Base-by-base conservation (phyloP, 83 land plant species). In the Picea abies region DNA sequence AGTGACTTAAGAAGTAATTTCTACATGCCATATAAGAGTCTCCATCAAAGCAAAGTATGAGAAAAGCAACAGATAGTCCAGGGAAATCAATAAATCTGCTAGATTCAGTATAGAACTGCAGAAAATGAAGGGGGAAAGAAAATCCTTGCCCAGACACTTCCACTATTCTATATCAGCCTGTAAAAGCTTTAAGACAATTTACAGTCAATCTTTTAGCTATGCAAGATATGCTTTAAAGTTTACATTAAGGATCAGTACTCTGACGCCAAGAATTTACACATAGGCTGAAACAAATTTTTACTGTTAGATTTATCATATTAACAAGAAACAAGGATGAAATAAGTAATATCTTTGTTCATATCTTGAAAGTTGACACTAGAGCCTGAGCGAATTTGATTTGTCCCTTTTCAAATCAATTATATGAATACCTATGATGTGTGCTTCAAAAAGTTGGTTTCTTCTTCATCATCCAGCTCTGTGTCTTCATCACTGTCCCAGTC, bases 401-500 rank as follows among this genome's bases (percentile, higher is more conserved):
- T 20, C 56, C 3, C 8, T 72, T 22, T 17, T 41, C 56, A 6
- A 1, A 16, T 7, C 52, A 56, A 41, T 72, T 56, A 12, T 20
- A 47, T 73, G 14, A 73, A 47, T 44, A 44, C 77, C 44, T 73
- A 52, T 73, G 6, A 4, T 41, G 41, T 41, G 15, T 73, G 22
- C 23, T 44, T 73, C 60, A 49, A 10, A 73, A 20, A n/a, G 12
- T 44, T n/a, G 5, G 56, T 22, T 4, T 41, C 60, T 72, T 41
- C 23, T 37, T 20, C 76, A n/a, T n/a, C 20, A 72, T 41, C 23
- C 22, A 72, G 39, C 26, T 73, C 60, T n/a, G 10, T n/a, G 15
- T 39, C 58, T 73, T 44, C 77, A 73, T 73, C 77, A 41, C 76
- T 72, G 77, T 73, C 56, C 77, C 77, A 73, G 12, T 44, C 77